Conservation (phyloP, 768 basidiomycete species). For the Boletus rex-veris region DNA sequence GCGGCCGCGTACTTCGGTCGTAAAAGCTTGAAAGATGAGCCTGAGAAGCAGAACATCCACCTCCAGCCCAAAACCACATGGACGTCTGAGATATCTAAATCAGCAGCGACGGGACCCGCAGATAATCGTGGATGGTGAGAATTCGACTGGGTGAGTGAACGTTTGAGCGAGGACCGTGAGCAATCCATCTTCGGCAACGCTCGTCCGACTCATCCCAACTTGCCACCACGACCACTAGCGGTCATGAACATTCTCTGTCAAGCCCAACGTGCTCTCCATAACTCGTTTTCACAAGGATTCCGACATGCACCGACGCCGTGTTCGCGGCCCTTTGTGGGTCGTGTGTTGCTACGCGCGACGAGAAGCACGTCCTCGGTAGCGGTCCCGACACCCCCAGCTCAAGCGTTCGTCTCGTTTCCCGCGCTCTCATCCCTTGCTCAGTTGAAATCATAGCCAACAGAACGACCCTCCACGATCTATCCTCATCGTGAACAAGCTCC, state of each 20-base stretch:
- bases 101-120: background rate
- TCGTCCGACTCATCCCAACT: background rate
- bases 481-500: conserved; percentile 76
- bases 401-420: conserved; percentile 20
- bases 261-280: conserved; percentile 22
- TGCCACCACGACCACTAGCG: background rate
- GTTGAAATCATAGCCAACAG: conserved; percentile 24
- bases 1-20: no score
- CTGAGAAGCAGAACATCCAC: no score
- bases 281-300: conserved; percentile 16
- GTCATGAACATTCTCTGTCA: conserved; percentile 21
- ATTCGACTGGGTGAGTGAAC: background rate
- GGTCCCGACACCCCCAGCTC: conserved; percentile 1
- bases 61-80: no score
- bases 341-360: background rate
- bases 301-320: background rate
- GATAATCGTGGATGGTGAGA: conserved; percentile 7
- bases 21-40: background rate
- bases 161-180: background rate
- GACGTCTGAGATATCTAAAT: no score
- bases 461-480: conserved; percentile 53
- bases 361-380: conserved; percentile 16
- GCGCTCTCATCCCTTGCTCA: conserved; percentile 19
- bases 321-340: background rate
- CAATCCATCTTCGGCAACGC: conserved; percentile 14